phyloP scores from a whole-genome alignment of 306 rosid species.

The Medicago truncatula region DNA sequence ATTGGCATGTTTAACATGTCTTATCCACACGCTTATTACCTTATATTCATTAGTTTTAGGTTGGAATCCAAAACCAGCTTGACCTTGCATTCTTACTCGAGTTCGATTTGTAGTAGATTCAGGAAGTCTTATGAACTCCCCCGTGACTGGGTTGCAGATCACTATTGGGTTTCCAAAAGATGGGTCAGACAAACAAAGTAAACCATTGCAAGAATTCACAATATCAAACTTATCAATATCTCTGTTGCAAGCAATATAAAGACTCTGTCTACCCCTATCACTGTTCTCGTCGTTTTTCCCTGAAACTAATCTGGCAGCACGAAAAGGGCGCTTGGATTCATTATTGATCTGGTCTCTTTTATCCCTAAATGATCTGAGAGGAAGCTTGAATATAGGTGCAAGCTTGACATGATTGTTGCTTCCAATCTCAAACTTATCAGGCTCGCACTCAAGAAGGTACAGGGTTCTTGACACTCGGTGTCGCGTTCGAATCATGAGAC shows the following conservation, averaged over 20 bases:
- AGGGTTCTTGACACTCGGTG: slow-evolving; percentile 23
- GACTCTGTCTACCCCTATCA: neutral
- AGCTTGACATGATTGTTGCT: slow-evolving; percentile 7
- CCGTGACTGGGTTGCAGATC: slow-evolving; percentile 43
- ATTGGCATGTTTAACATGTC: neutral
- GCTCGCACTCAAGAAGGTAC: slow-evolving; percentile 35
- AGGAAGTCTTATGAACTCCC: slow-evolving; percentile 35
- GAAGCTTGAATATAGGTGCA: slow-evolving; percentile 32
- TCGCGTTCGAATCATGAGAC: slow-evolving; percentile 29
- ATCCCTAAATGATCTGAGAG: neutral
- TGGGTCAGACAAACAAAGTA: slow-evolving; percentile 37
- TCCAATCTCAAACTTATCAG: neutral
- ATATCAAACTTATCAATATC: neutral
- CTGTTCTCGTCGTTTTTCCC: neutral
- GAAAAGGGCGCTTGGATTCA: neutral
- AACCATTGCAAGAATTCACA: slow-evolving; percentile 42
- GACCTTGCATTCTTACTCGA: neutral
- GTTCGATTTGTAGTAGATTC: neutral
- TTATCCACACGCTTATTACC: neutral
- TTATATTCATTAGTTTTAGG: slow-evolving; percentile 26
- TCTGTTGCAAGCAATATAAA: neutral
- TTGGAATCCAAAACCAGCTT: neutral
- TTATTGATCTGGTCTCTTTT: neutral
- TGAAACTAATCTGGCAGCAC: neutral
- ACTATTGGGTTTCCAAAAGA: neutral